A percentile compares a stretch with the other conserved stretches of the same genome.
Evolutionary conservation across 345 rosid species (phyloP).

Genomic region (Xanthoceras sorbifolium): DNA sequence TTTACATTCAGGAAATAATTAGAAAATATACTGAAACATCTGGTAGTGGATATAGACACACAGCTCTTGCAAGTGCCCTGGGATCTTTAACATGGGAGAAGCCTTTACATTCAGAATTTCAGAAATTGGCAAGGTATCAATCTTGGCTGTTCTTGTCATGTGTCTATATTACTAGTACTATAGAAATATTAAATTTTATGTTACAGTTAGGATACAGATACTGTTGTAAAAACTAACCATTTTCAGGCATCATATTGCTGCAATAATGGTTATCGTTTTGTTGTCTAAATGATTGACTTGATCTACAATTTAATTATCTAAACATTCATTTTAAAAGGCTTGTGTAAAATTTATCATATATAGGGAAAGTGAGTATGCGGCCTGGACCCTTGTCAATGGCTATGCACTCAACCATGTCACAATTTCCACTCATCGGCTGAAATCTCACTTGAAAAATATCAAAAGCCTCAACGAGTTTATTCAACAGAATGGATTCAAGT

Average conservation of each 20-base stretch:
- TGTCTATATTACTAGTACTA: neutral
- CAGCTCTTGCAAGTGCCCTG: constrained; percentile 79
- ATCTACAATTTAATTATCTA: neutral
- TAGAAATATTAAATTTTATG: neutral
- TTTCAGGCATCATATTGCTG: neutral
- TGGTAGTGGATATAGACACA: constrained; percentile 60
- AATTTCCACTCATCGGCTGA: constrained; percentile 69
- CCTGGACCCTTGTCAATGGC: constrained; percentile 91
- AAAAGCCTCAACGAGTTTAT: constrained; percentile 55
- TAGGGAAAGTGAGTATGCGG: constrained; percentile 94
- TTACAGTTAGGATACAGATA: neutral
- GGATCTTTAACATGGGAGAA: constrained; percentile 83
- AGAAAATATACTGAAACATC: constrained; percentile 58
- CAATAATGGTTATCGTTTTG: neutral
- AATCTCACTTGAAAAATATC: constrained; percentile 61
- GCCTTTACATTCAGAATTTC: constrained; percentile 73
- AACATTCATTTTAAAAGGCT: neutral
- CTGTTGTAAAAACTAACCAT: neutral
- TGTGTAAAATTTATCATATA: neutral
- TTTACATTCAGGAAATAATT: constrained; percentile 67
- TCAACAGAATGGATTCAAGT: constrained; percentile 64
- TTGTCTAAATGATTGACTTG: neutral
- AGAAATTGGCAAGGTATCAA: constrained; percentile 70
- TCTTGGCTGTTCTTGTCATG: constrained; percentile 1
- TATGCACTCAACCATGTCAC: constrained; percentile 91